Evolutionary conservation across 1,139 yeast genomes (phyloP), one percentile per base, ranked within the genome.

Genomic region (Yamadazyma buinensis): DNA sequence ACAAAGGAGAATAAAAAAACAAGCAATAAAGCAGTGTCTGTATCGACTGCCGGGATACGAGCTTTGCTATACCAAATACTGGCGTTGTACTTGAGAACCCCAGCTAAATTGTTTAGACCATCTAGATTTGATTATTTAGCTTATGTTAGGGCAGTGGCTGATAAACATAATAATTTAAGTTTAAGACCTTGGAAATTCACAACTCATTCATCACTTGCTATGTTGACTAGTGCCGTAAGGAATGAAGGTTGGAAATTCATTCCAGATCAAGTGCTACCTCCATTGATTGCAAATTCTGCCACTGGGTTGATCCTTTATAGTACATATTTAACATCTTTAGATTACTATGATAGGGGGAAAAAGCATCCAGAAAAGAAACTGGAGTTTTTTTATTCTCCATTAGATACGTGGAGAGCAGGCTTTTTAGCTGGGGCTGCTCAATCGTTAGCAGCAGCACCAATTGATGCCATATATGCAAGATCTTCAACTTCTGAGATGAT

Each of bases 401-500:
- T 52, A 7, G 88, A 84, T 49, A 79, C 94, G 0, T 77, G 87
- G 64, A 59, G 76, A 35, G 87, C 96, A 0, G 97, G 97, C 0
- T 79, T 81, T 39, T 47, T 85, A 0, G 97, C 97, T 0, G 97
- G 97, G 1, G 77, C 81, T 0, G 77, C 80, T 11, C 96, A 92
- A 49, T 84, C 95, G 13, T 61, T 86, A n/a, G 92, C 88, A 1
- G 95, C 96, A 1, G 95, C 97, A 2, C 97, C 97, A 0, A 73
- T 90, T 3, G 97, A 90, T 58, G 96, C 97, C 7, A 80, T 90
- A 7, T 85, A 84, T 49, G 78, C 95, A 1, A 68, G 97, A 46
- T 84, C 88, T 51, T 71, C 80, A 2, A 83, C 87, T 1, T 74
- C 83, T 5, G 95, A 86, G 46, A 62, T 87, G 42, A 59, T 87